Evolutionary conservation across 2,329 filamentous ascomycete species (phyloP).

Genomic region (Talaromyces sp.): DNA sequence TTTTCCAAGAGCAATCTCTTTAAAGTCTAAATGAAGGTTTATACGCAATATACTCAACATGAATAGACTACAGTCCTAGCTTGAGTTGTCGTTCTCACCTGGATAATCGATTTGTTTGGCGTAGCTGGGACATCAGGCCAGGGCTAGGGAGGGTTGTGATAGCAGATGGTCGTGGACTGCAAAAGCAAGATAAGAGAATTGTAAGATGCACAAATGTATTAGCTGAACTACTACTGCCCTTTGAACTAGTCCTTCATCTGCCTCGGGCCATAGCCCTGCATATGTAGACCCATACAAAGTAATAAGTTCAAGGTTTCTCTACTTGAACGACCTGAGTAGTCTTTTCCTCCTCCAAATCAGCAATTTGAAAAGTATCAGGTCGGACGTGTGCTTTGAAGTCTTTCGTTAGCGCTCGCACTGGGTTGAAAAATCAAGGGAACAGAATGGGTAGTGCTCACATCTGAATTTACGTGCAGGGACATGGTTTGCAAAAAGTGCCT

Average conservation of each 20-base stretch:
- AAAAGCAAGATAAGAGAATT: background rate
- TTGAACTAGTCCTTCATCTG: background rate
- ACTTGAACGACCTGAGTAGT: background rate
- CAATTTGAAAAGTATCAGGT: background rate
- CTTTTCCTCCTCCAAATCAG: background rate
- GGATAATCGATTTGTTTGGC: background rate
- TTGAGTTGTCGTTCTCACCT: no score
- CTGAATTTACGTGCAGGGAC: slow-evolving; percentile 1
- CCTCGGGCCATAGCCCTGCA: background rate
- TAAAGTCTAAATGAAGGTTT: no score
- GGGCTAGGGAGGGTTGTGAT: background rate
- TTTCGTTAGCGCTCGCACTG: slow-evolving; percentile 21
- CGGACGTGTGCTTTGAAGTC: background rate
- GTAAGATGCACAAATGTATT: background rate
- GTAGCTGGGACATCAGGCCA: background rate
- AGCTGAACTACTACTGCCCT: background rate
- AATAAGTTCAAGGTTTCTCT: background rate
- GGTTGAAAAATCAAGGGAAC: background rate
- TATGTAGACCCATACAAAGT: background rate
- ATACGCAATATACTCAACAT: no score
- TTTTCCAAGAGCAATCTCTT: no score
- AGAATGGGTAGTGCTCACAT: slow-evolving; percentile 1
- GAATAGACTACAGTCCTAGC: no score
- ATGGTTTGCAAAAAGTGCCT: slow-evolving; percentile 48
- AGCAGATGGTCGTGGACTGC: background rate